These are phyloP conservation scores for Yamagishiella unicocca DNA, from an alignment of 139 green algal genomes.

Conservation along the genomic window DNA sequence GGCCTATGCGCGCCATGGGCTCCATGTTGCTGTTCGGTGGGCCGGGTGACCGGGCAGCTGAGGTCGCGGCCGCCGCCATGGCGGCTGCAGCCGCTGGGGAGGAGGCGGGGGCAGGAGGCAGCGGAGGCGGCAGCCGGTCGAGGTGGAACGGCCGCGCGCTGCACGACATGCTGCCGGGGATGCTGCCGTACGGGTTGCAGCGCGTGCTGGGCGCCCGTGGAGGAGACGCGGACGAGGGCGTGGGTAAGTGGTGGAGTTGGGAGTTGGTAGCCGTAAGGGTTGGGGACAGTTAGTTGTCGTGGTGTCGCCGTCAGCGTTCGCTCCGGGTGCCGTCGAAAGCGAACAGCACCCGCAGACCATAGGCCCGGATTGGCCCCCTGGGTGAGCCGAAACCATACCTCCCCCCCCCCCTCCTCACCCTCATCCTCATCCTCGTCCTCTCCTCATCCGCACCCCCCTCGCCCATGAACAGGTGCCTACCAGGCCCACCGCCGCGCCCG, in stretches of 20 bases:
- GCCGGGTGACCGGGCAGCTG: background rate
- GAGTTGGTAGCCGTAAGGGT: too few species aligned
- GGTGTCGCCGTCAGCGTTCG: too few species aligned
- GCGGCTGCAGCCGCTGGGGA: background rate
- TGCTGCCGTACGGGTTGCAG: background rate
- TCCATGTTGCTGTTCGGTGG: background rate
- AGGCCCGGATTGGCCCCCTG: too few species aligned
- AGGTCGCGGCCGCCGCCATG: background rate
- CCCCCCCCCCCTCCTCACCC: too few species aligned
- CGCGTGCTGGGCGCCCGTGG: background rate
- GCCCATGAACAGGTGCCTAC: too few species aligned
- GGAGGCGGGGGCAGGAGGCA: background rate
- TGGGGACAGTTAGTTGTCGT: too few species aligned
- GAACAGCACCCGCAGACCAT: too few species aligned
- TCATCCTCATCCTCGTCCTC: too few species aligned
- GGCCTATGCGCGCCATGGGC: background rate
- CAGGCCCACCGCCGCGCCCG: background rate
- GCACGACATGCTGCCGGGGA: constrained; percentile 15
- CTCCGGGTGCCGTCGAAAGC: too few species aligned
- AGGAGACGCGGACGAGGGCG: background rate
- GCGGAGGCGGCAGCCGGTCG: background rate
- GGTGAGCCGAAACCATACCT: too few species aligned
- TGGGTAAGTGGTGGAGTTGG: background rate
- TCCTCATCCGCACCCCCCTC: too few species aligned
- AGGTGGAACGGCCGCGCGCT: background rate